phyloP scores from a whole-genome alignment of 805 yeast species.

The Ogataea methanolica region DNA sequence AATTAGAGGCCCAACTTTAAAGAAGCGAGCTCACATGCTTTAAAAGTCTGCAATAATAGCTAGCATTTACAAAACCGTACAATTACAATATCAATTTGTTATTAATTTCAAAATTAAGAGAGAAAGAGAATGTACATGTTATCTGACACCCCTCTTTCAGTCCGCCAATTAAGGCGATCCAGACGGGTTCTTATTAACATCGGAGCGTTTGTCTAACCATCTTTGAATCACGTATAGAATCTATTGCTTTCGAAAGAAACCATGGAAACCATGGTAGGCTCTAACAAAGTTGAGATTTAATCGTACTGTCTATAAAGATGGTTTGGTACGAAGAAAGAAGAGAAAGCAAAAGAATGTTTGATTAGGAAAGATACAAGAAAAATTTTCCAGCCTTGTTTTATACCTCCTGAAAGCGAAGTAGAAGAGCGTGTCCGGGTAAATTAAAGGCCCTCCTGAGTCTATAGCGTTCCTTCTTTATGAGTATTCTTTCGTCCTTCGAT shows the following conservation, averaged over 20 bases:
- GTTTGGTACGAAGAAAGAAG: slow-evolving; percentile 27
- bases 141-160: slow-evolving; percentile 36
- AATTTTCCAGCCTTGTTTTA: neutral
- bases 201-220: slow-evolving; percentile 25
- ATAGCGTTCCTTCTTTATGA: no score
- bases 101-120: neutral
- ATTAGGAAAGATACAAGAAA: slow-evolving; percentile 1
- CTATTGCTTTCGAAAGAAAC: slow-evolving; percentile 11
- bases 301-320: slow-evolving; percentile 35
- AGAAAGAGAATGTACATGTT: slow-evolving; percentile 24
- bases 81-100: no score
- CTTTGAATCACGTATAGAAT: slow-evolving; percentile 30
- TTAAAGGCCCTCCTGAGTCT: no score
- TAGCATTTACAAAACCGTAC: no score
- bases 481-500: no score
- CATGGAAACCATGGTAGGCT: slow-evolving; percentile 13
- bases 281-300: slow-evolving; percentile 5
- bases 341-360: neutral
- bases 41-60: no score
- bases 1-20: no score
- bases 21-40: neutral
- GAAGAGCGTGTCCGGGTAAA: neutral
- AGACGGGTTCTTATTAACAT: slow-evolving; percentile 34
- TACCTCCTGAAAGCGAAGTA: neutral
- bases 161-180: slow-evolving; percentile 21